These are phyloP conservation scores for Pseudogymnoascus sp. DNA, from an alignment of 2,329 filamentous ascomycete species.

Conservation along the genomic window DNA sequence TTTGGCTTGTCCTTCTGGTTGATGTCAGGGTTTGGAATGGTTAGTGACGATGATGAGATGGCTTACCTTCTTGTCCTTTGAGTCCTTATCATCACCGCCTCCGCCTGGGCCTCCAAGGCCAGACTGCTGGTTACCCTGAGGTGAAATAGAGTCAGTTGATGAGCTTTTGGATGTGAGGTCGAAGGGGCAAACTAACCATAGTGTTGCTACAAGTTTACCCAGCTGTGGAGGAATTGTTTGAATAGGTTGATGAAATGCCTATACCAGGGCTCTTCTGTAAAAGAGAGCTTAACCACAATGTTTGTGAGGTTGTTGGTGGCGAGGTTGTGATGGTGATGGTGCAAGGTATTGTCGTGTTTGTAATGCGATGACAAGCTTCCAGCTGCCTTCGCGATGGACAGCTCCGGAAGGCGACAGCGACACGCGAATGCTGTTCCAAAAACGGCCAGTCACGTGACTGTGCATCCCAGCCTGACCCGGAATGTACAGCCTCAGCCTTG, in stretches of 20 bases:
- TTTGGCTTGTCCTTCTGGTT: slow-evolving; percentile 96
- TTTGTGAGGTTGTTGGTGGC: background rate
- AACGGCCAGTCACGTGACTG: background rate
- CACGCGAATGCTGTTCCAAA: slow-evolving; percentile 13
- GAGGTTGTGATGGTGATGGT: slow-evolving; percentile 14
- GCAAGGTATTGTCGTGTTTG: slow-evolving; percentile 15
- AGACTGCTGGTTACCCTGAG: slow-evolving; percentile 36
- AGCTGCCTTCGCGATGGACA: slow-evolving; percentile 17
- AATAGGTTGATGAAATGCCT: background rate
- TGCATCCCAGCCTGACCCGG: slow-evolving; percentile 2
- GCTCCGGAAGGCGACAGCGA: slow-evolving; percentile 21
- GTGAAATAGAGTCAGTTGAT: background rate
- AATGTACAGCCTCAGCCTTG: slow-evolving; percentile 2
- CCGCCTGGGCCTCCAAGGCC: slow-evolving; percentile 33
- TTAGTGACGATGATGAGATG: background rate
- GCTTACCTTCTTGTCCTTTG: slow-evolving; percentile 87
- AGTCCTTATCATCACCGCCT: slow-evolving; percentile 68
- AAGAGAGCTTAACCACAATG: background rate
- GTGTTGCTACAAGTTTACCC: background rate
- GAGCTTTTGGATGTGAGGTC: background rate
- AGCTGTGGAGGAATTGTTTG: slow-evolving; percentile 7
- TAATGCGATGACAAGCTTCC: slow-evolving; percentile 15
- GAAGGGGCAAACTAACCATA: slow-evolving; percentile 8
- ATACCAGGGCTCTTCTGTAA: background rate
- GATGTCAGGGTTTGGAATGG: slow-evolving; percentile 4